phyloP scores from a whole-genome alignment of 768 basidiomycete species.

The Galerina marginata region DNA sequence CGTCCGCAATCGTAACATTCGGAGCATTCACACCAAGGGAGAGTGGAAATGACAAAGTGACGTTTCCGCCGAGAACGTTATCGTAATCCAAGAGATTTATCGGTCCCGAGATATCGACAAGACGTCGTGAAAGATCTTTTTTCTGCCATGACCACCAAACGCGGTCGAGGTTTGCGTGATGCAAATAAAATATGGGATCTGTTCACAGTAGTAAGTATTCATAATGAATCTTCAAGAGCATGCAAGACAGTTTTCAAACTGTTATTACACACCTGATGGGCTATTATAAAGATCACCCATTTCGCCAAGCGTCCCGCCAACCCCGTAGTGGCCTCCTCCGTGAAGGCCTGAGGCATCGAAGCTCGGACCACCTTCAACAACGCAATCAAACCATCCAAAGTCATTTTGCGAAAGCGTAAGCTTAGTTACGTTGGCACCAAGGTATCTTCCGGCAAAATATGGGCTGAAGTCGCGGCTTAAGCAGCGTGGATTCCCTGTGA shows the following conservation, averaged over 20 bases:
- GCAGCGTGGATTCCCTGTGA: conserved; percentile 24
- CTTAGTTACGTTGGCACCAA: conserved; percentile 17
- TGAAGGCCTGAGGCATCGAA: conserved; percentile 6
- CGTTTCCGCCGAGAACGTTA: conserved; percentile 23
- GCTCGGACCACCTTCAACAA: conserved; percentile 21
- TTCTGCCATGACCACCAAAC: conserved; percentile 46
- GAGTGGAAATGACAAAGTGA: conserved; percentile 27
- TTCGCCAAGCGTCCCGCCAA: conserved; percentile 4
- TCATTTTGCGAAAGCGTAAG: conserved; percentile 17
- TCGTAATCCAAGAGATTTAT: conserved; percentile 24
- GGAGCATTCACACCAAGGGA: conserved; percentile 25
- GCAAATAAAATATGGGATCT: conserved; percentile 48
- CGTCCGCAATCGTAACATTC: conserved; percentile 25
- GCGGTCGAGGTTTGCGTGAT: conserved; percentile 45
- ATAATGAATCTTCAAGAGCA: neutral
- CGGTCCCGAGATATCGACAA: conserved; percentile 30
- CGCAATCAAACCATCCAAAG: conserved; percentile 23
- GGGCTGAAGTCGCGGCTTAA: conserved; percentile 24
- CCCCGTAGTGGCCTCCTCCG: conserved; percentile 5
- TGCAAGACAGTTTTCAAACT: neutral
- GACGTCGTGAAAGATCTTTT: conserved; percentile 15
- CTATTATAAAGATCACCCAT: conserved; percentile 13
- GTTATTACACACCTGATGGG: conserved; percentile 8
- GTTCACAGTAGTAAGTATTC: neutral
- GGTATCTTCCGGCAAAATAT: conserved; percentile 21